Evolutionary conservation across 305 asterid genomes (phyloP).

Genomic region (Fraxinus greggii): DNA sequence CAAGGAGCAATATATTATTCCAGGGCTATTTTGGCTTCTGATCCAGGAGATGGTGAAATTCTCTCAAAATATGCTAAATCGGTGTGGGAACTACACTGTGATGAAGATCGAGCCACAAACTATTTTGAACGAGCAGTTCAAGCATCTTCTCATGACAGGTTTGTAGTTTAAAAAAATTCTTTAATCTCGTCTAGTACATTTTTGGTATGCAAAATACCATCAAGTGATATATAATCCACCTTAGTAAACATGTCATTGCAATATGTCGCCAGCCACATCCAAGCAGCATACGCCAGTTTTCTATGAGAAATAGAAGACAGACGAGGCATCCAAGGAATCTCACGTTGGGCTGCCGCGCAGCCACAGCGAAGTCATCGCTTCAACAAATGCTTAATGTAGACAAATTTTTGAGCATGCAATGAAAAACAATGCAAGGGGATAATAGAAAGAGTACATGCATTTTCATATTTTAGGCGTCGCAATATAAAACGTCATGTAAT

Average conservation of each 20-base stretch:
- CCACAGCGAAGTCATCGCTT: constrained; percentile 40
- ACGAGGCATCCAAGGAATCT: constrained; percentile 9
- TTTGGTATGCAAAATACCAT: not conserved
- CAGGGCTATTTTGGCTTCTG: constrained; percentile 73
- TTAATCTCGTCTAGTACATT: not conserved
- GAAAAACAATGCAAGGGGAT: not conserved
- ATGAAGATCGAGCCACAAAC: constrained; percentile 51
- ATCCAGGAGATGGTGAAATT: constrained; percentile 81
- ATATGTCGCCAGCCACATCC: constrained; percentile 56
- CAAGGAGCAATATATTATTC: constrained; percentile 70
- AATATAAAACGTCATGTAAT: not conserved
- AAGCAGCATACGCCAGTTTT: constrained; percentile 80
- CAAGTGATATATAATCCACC: not conserved
- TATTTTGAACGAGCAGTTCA: constrained; percentile 70
- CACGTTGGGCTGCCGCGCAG: constrained; percentile 9
- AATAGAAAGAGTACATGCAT: not conserved
- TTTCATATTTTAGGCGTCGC: not conserved
- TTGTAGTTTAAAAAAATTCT: not conserved
- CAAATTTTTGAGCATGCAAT: not conserved
- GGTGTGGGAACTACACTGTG: constrained; percentile 70
- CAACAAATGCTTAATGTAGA: constrained; percentile 43
- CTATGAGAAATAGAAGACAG: constrained; percentile 65
- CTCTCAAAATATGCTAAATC: constrained; percentile 69
- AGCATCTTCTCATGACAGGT: constrained; percentile 70
- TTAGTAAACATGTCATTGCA: not conserved